Conservation (phyloP, 371 early-diverging fungal genomes). For the Umbelopsis sp. region DNA sequence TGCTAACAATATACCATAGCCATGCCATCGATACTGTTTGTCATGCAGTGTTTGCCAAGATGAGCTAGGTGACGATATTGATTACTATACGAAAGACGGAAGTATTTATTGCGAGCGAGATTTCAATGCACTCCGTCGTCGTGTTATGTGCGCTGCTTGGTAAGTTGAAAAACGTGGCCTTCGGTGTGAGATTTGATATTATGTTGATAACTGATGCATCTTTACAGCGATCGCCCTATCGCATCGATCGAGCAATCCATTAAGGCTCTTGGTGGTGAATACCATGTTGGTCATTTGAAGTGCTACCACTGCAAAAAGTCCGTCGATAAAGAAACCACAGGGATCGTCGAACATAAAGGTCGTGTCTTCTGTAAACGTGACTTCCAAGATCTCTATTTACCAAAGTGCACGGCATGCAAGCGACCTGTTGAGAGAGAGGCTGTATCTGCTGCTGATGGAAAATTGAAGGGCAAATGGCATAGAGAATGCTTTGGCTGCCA, state of each 20-base stretch:
- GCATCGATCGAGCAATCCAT: slow-evolving; percentile 50
- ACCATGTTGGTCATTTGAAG: slow-evolving; percentile 70
- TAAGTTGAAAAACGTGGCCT: slow-evolving; percentile 25
- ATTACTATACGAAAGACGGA: slow-evolving; percentile 67
- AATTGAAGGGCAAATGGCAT: slow-evolving; percentile 84
- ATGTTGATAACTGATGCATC: slow-evolving; percentile 18
- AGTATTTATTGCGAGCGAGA: slow-evolving; percentile 74
- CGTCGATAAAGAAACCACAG: slow-evolving; percentile 68
- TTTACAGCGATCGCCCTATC: slow-evolving; percentile 53
- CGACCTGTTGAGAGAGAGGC: slow-evolving; percentile 74
- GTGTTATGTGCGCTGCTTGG: slow-evolving; percentile 56
- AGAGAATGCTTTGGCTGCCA: slow-evolving; percentile 57
- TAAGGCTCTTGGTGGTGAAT: slow-evolving; percentile 64
- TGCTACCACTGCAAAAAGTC: slow-evolving; percentile 70
- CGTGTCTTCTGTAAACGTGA: slow-evolving; percentile 80
- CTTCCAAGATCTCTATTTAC: slow-evolving; percentile 65
- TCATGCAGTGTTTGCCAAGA: slow-evolving; percentile 69
- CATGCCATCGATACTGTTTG: slow-evolving; percentile 67
- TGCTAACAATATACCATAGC: slow-evolving; percentile 32
- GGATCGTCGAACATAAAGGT: slow-evolving; percentile 74
- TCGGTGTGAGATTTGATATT: slow-evolving; percentile 21
- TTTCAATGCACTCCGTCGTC: slow-evolving; percentile 56
- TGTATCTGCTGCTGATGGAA: slow-evolving; percentile 78
- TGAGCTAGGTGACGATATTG: slow-evolving; percentile 63
- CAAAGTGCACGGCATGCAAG: slow-evolving; percentile 72